A percentile compares a stretch with the other conserved stretches of the same genome.
Evolutionary conservation across 306 rosid genomes (phyloP).

Genomic region (Inga oerstediana): DNA sequence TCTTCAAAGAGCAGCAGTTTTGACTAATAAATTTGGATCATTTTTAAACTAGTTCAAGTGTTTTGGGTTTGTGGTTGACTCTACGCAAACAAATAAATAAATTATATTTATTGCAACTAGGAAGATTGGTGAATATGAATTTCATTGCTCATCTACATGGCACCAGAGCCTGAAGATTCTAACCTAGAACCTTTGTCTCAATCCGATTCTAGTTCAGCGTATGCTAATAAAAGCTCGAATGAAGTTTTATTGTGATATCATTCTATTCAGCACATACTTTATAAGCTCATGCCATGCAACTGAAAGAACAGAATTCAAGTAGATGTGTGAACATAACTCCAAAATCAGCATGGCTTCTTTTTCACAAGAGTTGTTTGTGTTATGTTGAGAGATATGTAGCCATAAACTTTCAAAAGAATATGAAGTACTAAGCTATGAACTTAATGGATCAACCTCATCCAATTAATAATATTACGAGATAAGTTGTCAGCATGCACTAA

Average conservation of each 20-base stretch:
- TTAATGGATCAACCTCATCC: conserved; percentile 4
- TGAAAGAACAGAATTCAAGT: conserved; percentile 14
- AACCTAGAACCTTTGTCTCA: too few relatives aligned
- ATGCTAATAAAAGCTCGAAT: too few relatives aligned
- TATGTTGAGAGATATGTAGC: neutral
- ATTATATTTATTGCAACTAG: neutral
- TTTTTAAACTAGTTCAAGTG: neutral
- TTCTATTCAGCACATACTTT: neutral
- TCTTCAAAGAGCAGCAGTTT: neutral
- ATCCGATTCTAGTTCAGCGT: too few relatives aligned
- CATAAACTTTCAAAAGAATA: neutral
- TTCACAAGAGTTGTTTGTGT: neutral
- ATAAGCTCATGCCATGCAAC: neutral
- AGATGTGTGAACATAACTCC: conserved; percentile 18
- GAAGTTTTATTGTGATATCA: neutral
- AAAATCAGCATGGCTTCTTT: conserved; percentile 13
- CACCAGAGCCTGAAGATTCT: too few relatives aligned
- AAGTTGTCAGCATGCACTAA: conserved; percentile 27
- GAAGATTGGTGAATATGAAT: neutral
- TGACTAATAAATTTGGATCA: neutral
- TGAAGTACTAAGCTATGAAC: conserved; percentile 10
- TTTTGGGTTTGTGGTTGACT: neutral
- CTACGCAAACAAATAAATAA: neutral
- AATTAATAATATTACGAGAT: conserved; percentile 26
- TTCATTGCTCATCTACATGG: neutral